Conservation (phyloP, 106 monocot genomes). For the Acorus gramineus region DNA sequence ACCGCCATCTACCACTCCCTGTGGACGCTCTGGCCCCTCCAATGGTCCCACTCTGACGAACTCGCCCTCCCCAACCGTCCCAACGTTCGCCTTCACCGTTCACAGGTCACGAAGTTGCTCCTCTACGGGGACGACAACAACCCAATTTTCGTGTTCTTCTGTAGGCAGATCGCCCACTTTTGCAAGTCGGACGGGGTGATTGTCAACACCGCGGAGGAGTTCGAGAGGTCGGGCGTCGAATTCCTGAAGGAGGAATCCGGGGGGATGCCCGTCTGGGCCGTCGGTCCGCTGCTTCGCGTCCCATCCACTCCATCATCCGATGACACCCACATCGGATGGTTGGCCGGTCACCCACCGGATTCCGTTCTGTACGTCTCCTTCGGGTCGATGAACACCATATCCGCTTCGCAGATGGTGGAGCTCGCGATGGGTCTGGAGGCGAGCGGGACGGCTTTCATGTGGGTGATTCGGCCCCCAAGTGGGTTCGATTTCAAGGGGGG, state of each 20-base stretch:
- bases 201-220: slow-evolving; percentile 25
- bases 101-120: slow-evolving; percentile 2
- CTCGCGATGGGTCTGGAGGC: slow-evolving; percentile 33
- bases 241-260: slow-evolving; percentile 5
- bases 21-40: no score
- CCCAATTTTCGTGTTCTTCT: not conserved
- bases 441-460: slow-evolving; percentile 28
- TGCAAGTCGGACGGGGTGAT: slow-evolving; percentile 6
- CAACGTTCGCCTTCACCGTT: slow-evolving; percentile 4
- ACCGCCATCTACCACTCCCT: no score
- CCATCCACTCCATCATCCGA: not conserved
- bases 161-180: not conserved
- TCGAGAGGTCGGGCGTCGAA: slow-evolving; percentile 11
- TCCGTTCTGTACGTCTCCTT: slow-evolving; percentile 40
- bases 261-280: slow-evolving; percentile 4
- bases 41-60: no score
- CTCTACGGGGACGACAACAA: slow-evolving; percentile 9
- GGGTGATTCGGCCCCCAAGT: slow-evolving; percentile 32
- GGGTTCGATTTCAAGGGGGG: slow-evolving; percentile 14
- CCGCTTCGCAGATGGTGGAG: slow-evolving; percentile 24
- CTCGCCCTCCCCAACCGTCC: slow-evolving; percentile 19
- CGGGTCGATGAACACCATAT: slow-evolving; percentile 33
- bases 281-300: slow-evolving; percentile 14
- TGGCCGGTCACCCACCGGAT: slow-evolving; percentile 10
- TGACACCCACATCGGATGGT: slow-evolving; percentile 10